A percentile compares a stretch with the other conserved stretches of the same genome.
phyloP scores from a whole-genome alignment of 2,329 filamentous ascomycete genomes.

The Diplocarpon mali region DNA sequence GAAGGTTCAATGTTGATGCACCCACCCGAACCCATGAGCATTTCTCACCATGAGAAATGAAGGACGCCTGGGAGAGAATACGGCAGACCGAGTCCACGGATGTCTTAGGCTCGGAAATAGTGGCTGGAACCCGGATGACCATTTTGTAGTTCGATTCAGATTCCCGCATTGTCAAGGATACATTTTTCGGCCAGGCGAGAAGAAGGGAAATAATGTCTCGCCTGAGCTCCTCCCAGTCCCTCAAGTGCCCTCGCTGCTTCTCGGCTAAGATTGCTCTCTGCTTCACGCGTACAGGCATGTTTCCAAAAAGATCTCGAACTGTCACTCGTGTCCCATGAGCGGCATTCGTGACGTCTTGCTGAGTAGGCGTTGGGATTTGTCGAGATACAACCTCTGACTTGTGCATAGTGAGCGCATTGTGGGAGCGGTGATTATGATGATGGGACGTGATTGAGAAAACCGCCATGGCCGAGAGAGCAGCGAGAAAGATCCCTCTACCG shows the following conservation, averaged over 20 bases:
- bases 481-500: slow-evolving; percentile 61
- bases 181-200: slow-evolving; percentile 52
- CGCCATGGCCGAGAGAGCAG: slow-evolving; percentile 65
- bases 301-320: slow-evolving; percentile 76
- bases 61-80: slow-evolving; percentile 54
- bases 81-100: slow-evolving; percentile 29
- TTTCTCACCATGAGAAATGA: slow-evolving; percentile 42
- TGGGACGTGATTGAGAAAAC: slow-evolving; percentile 67
- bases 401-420: slow-evolving; percentile 59
- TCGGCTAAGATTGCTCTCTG: slow-evolving; percentile 50
- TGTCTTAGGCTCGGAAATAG: background rate
- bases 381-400: slow-evolving; percentile 56
- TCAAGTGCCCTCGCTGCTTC: slow-evolving; percentile 38
- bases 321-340: slow-evolving; percentile 64
- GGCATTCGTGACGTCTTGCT: slow-evolving; percentile 43
- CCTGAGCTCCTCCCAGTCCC: slow-evolving; percentile 43
- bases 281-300: slow-evolving; percentile 83
- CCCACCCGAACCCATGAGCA: slow-evolving; percentile 59
- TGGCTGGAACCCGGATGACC: slow-evolving; percentile 16
- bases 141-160: slow-evolving; percentile 15
- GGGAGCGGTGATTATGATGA: slow-evolving; percentile 45
- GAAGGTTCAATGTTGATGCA: slow-evolving; percentile 50
- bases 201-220: slow-evolving; percentile 48
- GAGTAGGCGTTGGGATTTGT: slow-evolving; percentile 46
- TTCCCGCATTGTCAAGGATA: slow-evolving; percentile 50